Conservation (phyloP, 2,329 filamentous ascomycete genomes). For the Fusarium euwallaceae region DNA sequence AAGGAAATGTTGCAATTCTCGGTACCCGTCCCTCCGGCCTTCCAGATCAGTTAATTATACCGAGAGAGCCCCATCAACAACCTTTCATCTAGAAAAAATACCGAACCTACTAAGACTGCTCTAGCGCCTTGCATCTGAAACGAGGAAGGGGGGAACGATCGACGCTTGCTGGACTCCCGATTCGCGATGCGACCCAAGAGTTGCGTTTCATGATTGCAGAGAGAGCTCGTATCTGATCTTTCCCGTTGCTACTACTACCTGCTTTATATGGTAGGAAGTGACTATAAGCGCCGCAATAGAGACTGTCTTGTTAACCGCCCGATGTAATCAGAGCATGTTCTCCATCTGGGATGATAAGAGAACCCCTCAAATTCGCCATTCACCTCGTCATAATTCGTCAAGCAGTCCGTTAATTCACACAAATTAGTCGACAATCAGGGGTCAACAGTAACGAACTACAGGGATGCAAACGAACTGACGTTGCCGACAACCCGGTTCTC, state of each 20-base stretch:
- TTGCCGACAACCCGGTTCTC: conserved; percentile 14
- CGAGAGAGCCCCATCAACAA: conserved; percentile 19
- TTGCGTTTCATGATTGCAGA: conserved; percentile 1
- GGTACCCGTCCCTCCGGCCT: background rate
- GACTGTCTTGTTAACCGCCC: background rate
- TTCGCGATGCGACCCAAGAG: conserved; percentile 1
- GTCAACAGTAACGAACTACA: background rate
- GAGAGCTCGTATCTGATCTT: background rate
- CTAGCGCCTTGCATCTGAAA: conserved; percentile 41
- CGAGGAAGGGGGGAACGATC: conserved; percentile 16
- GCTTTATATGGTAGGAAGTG: background rate
- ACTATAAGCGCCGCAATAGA: background rate
- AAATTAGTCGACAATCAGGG: conserved; percentile 9
- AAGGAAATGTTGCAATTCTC: background rate
- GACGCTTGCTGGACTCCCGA: conserved; percentile 10
- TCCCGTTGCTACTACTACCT: background rate
- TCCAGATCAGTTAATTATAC: background rate
- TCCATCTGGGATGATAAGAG: background rate
- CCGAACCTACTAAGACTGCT: conserved; percentile 2
- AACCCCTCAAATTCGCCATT: conserved; percentile 1
- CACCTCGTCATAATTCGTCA: background rate
- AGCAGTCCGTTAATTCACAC: background rate
- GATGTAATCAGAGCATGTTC: background rate
- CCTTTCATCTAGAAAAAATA: conserved; percentile 8
- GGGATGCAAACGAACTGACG: conserved; percentile 16